Evolutionary conservation across 257 asterid species (phyloP), one percentile per base, ranked within the genome.

Genomic region (Penstemon newberryi): DNA sequence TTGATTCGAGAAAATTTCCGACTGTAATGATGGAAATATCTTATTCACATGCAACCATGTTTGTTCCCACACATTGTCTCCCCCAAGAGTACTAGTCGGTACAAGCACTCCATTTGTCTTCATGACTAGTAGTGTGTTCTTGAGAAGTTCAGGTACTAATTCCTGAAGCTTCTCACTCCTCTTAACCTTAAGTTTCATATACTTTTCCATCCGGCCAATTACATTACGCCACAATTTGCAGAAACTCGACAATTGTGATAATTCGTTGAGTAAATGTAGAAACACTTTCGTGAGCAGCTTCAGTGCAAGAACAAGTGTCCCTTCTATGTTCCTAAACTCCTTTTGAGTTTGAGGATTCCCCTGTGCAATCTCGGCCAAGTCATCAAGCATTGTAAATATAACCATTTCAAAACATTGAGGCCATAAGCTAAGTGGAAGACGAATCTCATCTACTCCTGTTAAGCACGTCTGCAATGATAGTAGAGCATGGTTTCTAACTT

Each of bases 1-100:
- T 46, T 81, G 84, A 80, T 73, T 85, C 0, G 95, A 87, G 72
- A 87, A 91, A 71, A 91, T 69, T 61, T 87, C 95, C 13, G 83
- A 80, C 65, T 92, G 92, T 37, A 92, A 73, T 63, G 95, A 81
- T 13, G 96, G 96, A 43, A 76, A 83, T 10, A 87, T 77, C 72
- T 92, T 92, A 58, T 89, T 90, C 74, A 92, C 96, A 5, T 92
- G 96, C 80, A 92, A 73, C 98, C 98, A 87, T 18, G 98, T 92
- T 66, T 86, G 92, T 72, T 92, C 96, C 98, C 96, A 92, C 60
- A 92, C 78, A 65, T 91, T 89, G 54, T 92, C 98, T 52, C 98
- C 95, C 50, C 96, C 96, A 4, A 88, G 86, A 57, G 96, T 88
- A 70, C 88, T 83, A 42, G 91, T 83, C 53, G 86, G 96, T 3